phyloP scores from a whole-genome alignment of 2,329 filamentous ascomycete species.

The Xylariaceae sp. region DNA sequence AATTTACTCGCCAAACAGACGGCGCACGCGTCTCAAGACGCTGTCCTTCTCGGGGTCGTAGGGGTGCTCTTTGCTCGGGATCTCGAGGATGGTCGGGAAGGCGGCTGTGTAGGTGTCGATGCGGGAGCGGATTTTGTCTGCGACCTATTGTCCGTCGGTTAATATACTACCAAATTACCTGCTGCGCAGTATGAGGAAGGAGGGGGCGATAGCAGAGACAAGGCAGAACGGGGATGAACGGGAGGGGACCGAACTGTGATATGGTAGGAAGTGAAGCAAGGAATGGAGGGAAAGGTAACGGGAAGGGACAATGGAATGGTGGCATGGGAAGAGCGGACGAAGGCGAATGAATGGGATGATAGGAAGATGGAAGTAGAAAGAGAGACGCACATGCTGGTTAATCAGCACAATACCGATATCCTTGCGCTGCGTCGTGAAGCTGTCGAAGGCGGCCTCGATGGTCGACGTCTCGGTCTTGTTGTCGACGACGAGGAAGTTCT shows the following conservation, averaged over 20 bases:
- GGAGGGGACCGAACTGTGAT: too few species aligned
- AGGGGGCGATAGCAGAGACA: too few species aligned
- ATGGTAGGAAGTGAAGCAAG: too few species aligned
- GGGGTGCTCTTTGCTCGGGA: slow-evolving; percentile 97
- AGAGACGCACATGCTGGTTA: slow-evolving; percentile 79
- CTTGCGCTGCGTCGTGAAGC: slow-evolving; percentile 83
- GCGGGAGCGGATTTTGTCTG: slow-evolving; percentile 84
- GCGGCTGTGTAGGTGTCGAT: slow-evolving; percentile 90
- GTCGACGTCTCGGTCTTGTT: slow-evolving; percentile 80
- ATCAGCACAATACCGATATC: slow-evolving; percentile 96
- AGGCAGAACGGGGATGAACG: too few species aligned
- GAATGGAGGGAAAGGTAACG: too few species aligned
- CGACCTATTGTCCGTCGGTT: slow-evolving; percentile 49
- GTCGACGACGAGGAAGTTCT: slow-evolving; percentile 98
- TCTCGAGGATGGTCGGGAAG: slow-evolving; percentile 94
- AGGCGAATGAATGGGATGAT: too few species aligned
- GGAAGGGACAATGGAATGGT: too few species aligned
- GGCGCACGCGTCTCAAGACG: slow-evolving; percentile 77
- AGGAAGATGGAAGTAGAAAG: too few species aligned
- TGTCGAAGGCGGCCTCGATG: slow-evolving; percentile 86
- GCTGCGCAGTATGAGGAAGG: slow-evolving; percentile 34
- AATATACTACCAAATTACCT: too few species aligned
- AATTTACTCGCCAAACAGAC: slow-evolving; percentile 61
- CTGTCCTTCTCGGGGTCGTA: slow-evolving; percentile 99
- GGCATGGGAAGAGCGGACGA: too few species aligned